phyloP scores from a whole-genome alignment of 1,139 yeast species.

The Geotrichum siamense region DNA sequence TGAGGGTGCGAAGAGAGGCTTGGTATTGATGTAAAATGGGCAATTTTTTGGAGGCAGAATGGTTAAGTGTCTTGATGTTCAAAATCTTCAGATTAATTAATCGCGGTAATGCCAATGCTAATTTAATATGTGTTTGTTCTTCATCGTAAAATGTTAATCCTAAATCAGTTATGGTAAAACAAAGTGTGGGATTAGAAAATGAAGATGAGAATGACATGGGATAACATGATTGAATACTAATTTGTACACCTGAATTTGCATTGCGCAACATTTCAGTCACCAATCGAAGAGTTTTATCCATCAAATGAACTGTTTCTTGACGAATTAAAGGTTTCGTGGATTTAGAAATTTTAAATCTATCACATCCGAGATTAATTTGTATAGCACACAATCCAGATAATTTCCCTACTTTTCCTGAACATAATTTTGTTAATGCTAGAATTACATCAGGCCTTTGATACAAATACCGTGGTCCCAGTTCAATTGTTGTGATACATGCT shows the following conservation, averaged over 20 bases:
- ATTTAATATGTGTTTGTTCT: constrained; percentile 8
- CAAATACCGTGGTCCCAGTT: constrained; percentile 14
- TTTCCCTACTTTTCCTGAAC: constrained; percentile 3
- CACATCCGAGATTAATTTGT: constrained; percentile 15
- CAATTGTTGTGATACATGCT: constrained; percentile 11
- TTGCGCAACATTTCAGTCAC: constrained; percentile 10
- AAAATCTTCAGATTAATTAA: constrained; percentile 10
- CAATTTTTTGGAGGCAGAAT: constrained; percentile 7
- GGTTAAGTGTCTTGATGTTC: constrained; percentile 15
- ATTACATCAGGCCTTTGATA: constrained; percentile 12
- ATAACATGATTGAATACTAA: constrained; percentile 14
- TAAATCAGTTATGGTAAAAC: constrained; percentile 11
- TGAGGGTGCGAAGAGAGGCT: constrained; percentile 12
- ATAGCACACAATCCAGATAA: constrained; percentile 8
- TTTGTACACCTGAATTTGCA: constrained; percentile 7
- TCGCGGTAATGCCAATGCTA: constrained; percentile 9
- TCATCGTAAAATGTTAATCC: constrained; percentile 12
- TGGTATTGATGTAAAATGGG: constrained; percentile 15
- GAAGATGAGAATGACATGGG: constrained; percentile 12
- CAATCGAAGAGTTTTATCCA: constrained; percentile 9
- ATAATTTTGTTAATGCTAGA: constrained; percentile 8
- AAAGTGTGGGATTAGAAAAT: constrained; percentile 10
- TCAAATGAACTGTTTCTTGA: constrained; percentile 11
- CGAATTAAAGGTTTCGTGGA: constrained; percentile 9
- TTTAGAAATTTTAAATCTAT: constrained; percentile 13